A percentile compares a stretch with the other conserved stretches of the same genome.
Conservation (phyloP, 257 asterid genomes). For the Cruciata laevipes region DNA sequence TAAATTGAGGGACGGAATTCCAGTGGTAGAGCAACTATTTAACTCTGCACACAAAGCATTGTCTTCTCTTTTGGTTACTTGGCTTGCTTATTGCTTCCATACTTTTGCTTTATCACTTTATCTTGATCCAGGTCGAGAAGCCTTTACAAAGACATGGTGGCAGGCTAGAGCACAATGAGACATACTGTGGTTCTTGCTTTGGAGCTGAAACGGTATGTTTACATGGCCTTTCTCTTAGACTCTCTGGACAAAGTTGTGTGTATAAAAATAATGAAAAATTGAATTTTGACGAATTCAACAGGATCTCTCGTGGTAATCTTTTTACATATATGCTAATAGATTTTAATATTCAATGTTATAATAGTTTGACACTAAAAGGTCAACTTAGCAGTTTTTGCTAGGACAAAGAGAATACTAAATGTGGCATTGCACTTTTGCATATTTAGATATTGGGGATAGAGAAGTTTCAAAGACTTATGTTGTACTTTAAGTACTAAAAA, state of each 20-base stretch:
- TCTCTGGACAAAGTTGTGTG: constrained; percentile 2
- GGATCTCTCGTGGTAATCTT: too few relatives aligned
- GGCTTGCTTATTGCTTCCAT: constrained; percentile 4
- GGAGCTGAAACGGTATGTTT: constrained; percentile 87
- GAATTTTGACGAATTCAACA: too few relatives aligned
- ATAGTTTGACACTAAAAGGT: too few relatives aligned
- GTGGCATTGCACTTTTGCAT: not conserved
- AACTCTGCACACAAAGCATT: not conserved
- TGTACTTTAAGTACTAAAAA: not conserved
- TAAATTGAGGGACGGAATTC: not conserved
- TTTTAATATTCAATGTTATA: too few relatives aligned
- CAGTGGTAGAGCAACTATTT: not conserved
- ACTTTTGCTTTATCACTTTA: constrained; percentile 8
- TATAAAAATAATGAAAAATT: too few relatives aligned
- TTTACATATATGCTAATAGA: too few relatives aligned
- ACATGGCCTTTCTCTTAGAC: constrained; percentile 5
- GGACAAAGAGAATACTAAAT: not conserved
- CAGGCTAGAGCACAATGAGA: constrained; percentile 90
- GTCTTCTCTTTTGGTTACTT: not conserved
- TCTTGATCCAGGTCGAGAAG: constrained; percentile 71
- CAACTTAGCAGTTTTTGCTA: too few relatives aligned
- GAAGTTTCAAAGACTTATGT: not conserved
- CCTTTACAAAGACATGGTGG: constrained; percentile 98
- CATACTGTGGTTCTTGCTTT: constrained; percentile 92
- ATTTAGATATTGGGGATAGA: not conserved